phyloP scores from a whole-genome alignment of 371 early-diverging fungal genomes.

The Nosema granulosis region DNA sequence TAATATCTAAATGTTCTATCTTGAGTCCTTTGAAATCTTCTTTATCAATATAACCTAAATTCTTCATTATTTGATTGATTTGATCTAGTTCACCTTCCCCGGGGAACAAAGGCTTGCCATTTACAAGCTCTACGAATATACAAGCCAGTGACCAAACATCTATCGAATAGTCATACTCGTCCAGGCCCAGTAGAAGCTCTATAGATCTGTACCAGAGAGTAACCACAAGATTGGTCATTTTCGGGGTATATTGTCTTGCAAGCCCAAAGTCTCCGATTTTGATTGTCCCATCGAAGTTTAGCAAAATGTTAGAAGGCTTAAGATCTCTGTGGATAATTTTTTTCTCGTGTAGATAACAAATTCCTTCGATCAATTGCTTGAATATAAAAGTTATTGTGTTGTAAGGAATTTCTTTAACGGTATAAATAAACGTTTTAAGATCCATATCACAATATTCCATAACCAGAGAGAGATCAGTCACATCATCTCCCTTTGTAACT shows the following conservation, averaged over 20 bases:
- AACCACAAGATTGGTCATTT: slow-evolving; percentile 32
- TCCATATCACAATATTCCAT: slow-evolving; percentile 75
- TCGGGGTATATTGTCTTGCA: background rate
- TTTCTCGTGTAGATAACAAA: slow-evolving; percentile 83
- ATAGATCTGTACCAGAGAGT: slow-evolving; percentile 32
- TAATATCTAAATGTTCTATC: slow-evolving; percentile 14
- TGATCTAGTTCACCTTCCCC: slow-evolving; percentile 31
- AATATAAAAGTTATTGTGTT: too few species aligned
- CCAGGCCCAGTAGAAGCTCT: slow-evolving; percentile 21
- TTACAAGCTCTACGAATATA: slow-evolving; percentile 75
- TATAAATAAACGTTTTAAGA: slow-evolving; percentile 51
- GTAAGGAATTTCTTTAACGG: background rate
- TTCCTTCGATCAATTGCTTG: slow-evolving; percentile 78
- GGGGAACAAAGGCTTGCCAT: slow-evolving; percentile 19
- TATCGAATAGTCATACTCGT: slow-evolving; percentile 16
- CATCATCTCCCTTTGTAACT: slow-evolving; percentile 69
- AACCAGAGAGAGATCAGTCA: slow-evolving; percentile 72
- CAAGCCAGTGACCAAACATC: slow-evolving; percentile 71
- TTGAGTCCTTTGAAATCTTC: background rate
- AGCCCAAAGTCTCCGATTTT: slow-evolving; percentile 94
- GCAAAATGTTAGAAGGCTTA: slow-evolving; percentile 79
- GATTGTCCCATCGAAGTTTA: slow-evolving; percentile 77
- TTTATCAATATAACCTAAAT: slow-evolving; percentile 15
- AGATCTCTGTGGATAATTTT: slow-evolving; percentile 85
- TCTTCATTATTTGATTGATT: slow-evolving; percentile 1